These are phyloP conservation scores for Gamsiella multidivaricata DNA, from an alignment of 192 early-diverging fungal genomes.

Conservation along the genomic window DNA sequence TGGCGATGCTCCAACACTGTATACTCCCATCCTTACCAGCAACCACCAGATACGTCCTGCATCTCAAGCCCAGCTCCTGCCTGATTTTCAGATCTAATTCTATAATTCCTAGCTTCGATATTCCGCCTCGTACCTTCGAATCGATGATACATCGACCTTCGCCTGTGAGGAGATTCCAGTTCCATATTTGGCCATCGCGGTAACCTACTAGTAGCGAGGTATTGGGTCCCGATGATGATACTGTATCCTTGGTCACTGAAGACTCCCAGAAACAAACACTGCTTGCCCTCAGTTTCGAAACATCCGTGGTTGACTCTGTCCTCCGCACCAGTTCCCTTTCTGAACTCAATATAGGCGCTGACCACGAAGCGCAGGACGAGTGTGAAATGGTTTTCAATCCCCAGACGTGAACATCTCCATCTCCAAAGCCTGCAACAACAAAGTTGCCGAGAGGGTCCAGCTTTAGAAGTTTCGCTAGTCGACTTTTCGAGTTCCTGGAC, in stretches of 20 bases:
- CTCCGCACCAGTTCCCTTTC: background rate
- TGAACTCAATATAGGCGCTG: background rate
- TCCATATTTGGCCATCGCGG: slow-evolving; percentile 49
- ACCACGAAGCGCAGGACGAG: background rate
- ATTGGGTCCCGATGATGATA: background rate
- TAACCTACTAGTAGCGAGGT: slow-evolving; percentile 21
- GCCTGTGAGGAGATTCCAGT: slow-evolving; percentile 18
- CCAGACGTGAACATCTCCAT: slow-evolving; percentile 31
- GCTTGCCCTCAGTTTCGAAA: slow-evolving; percentile 3
- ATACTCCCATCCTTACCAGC: slow-evolving; percentile 41
- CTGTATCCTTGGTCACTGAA: background rate
- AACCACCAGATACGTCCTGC: slow-evolving; percentile 16
- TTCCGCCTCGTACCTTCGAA: slow-evolving; percentile 32
- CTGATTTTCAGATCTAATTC: slow-evolving; percentile 11
- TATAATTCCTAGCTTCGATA: slow-evolving; percentile 18
- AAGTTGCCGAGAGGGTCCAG: slow-evolving; percentile 21
- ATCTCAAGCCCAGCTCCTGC: slow-evolving; percentile 14
- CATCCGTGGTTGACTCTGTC: background rate
- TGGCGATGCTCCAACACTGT: slow-evolving; percentile 30
- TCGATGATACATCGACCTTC: slow-evolving; percentile 13
- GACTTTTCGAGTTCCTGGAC: background rate
- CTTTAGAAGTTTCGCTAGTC: slow-evolving; percentile 21
- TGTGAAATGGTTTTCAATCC: background rate
- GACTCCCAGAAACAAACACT: slow-evolving; percentile 15
- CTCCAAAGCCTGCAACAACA: slow-evolving; percentile 29